Conservation (phyloP, 306 rosid genomes). For the Quillaja saponaria region DNA sequence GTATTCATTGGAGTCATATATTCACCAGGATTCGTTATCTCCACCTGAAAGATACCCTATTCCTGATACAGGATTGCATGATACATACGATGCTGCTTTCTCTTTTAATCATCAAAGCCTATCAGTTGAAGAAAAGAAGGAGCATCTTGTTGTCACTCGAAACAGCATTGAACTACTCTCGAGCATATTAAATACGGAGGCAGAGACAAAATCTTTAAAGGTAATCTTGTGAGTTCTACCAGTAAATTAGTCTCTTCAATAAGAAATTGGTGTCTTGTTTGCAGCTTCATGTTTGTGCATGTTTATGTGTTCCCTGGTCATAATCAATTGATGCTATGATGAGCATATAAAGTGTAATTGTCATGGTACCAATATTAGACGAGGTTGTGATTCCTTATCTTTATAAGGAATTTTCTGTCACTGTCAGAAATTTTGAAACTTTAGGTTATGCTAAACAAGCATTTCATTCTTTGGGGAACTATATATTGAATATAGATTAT, state of each 20-base stretch:
- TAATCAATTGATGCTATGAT: not conserved
- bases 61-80: conserved; percentile 45
- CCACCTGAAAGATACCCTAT: conserved; percentile 66
- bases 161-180: conserved; percentile 77
- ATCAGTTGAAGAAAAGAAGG: conserved; percentile 66
- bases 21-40: conserved; percentile 38
- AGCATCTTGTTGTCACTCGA: conserved; percentile 65
- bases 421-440: too few species aligned
- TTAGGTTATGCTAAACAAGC: too few species aligned
- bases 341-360: not conserved
- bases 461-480: too few species aligned
- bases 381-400: not conserved
- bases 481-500: too few species aligned
- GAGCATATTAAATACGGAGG: conserved; percentile 61
- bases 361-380: not conserved
- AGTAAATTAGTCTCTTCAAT: not conserved
- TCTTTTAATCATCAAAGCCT: conserved; percentile 36
- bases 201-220: conserved; percentile 71
- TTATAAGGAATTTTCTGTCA: too few species aligned
- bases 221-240: conserved; percentile 36
- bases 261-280: conserved; percentile 11
- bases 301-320: not conserved
- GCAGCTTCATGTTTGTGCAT: conserved; percentile 4
- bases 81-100: conserved; percentile 32
- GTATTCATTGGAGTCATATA: conserved; percentile 50